Evolutionary conservation across 2,329 filamentous ascomycete genomes (phyloP), one percentile per base, ranked within the genome.

Genomic region (Verticillium albo-atrum): DNA sequence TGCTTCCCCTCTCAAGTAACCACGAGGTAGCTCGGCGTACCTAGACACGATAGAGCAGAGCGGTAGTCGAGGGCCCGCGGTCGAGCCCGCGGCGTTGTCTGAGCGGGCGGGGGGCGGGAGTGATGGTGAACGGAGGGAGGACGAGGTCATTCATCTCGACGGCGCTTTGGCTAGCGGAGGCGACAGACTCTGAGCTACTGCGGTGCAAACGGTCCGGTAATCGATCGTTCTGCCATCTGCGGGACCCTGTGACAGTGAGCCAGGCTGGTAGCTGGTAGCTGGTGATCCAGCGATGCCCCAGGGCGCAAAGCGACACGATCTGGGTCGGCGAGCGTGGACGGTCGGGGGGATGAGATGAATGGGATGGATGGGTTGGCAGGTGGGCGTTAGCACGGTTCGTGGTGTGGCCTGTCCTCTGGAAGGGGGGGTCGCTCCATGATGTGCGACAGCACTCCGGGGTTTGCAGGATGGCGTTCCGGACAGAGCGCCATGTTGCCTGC

Each of bases 1-100:
- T 20, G 27, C 58, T 59, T 59, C 57, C 58, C 52, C 10, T 14
- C 26, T 54, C 25, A 54, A 23, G 26, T 28, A 54, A 23, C 52
- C 27, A 30, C 17, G 52, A 30, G 52, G 52, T 54, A 54, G 52
- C 17, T 54, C 23, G 10, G 30, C 9, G 17, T 54, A 30, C 30
- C 27, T 28, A 54, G 1, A 53, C 6, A 28, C 10, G 10, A 23
- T 6, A 27, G 52, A 28, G 12, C 26, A 7, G 30, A 17, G 28
- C 28, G 25, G 17, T 12, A 14, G 54, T 17, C 34, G 23, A n/a
- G n/a, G n/a, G n/a, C n/a, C 9, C 3, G 30, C n/a, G 12, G 30
- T 34, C n/a, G 12, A n/a, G 32, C 9, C 20, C 9, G 12, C 10
- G 20, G 17, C 26, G 34, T 20, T 6, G 12, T 47, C 28, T 23